These are phyloP conservation scores for Phalaenopsis aphrodite DNA, from an alignment of 106 monocot species.

Conservation along the genomic window DNA sequence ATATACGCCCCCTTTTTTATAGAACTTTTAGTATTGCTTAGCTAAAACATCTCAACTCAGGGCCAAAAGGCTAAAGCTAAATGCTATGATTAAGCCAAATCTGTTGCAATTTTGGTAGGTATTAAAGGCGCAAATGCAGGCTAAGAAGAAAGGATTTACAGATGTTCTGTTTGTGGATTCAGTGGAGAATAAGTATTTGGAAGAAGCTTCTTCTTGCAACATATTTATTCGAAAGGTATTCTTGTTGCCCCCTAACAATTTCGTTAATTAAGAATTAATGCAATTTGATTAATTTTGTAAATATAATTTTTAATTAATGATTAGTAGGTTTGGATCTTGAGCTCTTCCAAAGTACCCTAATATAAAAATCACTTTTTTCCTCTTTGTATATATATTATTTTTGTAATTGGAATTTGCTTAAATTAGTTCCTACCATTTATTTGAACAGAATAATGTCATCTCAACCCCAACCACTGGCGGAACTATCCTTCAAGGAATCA, in stretches of 20 bases:
- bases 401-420: background rate
- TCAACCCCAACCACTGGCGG: slow-evolving; percentile 9
- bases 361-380: too few relatives aligned
- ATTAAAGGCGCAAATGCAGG: slow-evolving; percentile 20
- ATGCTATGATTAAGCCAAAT: background rate
- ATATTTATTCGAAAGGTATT: slow-evolving; percentile 81
- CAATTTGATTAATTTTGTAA: too few relatives aligned
- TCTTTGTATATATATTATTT: too few relatives aligned
- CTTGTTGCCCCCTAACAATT: too few relatives aligned
- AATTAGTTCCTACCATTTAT: background rate
- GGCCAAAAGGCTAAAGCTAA: background rate
- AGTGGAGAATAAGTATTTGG: slow-evolving; percentile 65
- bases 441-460: slow-evolving; percentile 5
- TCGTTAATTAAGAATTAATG: too few relatives aligned
- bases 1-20: too few relatives aligned
- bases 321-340: too few relatives aligned
- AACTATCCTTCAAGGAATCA: slow-evolving; percentile 11
- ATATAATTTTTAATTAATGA: too few relatives aligned
- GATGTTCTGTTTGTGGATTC: slow-evolving; percentile 42
- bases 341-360: too few relatives aligned
- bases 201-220: slow-evolving; percentile 88
- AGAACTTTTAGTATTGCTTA: too few relatives aligned
- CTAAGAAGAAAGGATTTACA: slow-evolving; percentile 22
- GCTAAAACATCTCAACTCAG: too few relatives aligned
- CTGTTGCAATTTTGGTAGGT: slow-evolving; percentile 9